Evolutionary conservation across 192 early-diverging fungal species (phyloP).

Genomic region (Coemansia erecta): DNA sequence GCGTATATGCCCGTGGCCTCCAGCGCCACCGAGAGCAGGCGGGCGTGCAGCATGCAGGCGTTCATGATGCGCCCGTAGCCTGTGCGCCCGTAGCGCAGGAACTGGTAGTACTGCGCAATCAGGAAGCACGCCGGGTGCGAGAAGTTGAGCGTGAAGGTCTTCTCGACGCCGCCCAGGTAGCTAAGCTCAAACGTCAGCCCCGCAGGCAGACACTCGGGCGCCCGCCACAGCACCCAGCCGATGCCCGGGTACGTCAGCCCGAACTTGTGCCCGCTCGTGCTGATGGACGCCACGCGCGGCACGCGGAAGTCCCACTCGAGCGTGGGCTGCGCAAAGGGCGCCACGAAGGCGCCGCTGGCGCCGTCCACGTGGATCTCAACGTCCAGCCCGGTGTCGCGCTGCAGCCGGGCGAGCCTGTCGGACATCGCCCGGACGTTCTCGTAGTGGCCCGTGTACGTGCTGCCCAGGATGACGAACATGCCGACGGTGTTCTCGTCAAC

Average conservation of each 20-base stretch:
- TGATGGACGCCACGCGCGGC: constrained; percentile 72
- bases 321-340: constrained; percentile 75
- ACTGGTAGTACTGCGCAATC: constrained; percentile 82
- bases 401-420: constrained; percentile 59
- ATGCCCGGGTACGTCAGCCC: constrained; percentile 81
- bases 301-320: constrained; percentile 74
- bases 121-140: constrained; percentile 69
- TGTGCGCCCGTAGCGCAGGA: constrained; percentile 65
- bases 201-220: constrained; percentile 64
- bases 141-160: constrained; percentile 77
- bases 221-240: constrained; percentile 80
- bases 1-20: constrained; percentile 61
- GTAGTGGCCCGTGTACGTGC: constrained; percentile 82
- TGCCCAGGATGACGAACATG: constrained; percentile 71
- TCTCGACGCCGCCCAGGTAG: constrained; percentile 68
- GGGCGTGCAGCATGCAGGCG: constrained; percentile 57
- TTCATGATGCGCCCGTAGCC: constrained; percentile 72
- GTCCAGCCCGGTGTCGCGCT: constrained; percentile 61
- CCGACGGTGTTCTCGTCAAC: constrained; percentile 88
- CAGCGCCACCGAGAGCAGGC: constrained; percentile 54
- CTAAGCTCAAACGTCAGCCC: constrained; percentile 74
- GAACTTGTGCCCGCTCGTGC: constrained; percentile 83
- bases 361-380: constrained; percentile 85
- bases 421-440: constrained; percentile 70
- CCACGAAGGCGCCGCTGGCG: constrained; percentile 83